phyloP scores from a whole-genome alignment of 2,329 filamentous ascomycete genomes.

The Aspergillus costaricaensis region DNA sequence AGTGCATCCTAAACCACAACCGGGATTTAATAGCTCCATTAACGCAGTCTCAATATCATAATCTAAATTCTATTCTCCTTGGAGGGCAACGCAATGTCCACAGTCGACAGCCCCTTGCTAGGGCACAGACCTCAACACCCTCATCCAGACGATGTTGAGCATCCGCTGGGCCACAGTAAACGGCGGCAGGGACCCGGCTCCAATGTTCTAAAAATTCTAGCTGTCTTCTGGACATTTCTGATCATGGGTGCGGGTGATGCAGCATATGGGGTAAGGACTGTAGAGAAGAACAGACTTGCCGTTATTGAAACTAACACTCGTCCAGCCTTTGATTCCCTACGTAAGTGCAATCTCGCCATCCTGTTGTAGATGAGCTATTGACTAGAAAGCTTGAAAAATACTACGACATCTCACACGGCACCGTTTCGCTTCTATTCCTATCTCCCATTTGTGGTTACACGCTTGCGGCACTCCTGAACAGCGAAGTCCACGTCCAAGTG shows the following conservation, averaged over 20 bases:
- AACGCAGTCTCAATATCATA: too few species aligned
- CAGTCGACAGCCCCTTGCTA: background rate
- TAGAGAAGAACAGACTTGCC: background rate
- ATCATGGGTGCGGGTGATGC: constrained; percentile 62
- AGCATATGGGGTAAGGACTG: constrained; percentile 56
- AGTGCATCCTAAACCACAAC: too few species aligned
- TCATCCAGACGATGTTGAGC: background rate
- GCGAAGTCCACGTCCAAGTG: constrained; percentile 42
- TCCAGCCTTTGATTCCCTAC: constrained; percentile 51
- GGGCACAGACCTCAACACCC: background rate
- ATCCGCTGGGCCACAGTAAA: background rate
- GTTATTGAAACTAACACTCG: constrained; percentile 1
- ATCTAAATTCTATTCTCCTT: too few species aligned
- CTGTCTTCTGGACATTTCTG: constrained; percentile 61
- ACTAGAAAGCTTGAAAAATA: constrained; percentile 46
- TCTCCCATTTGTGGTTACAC: constrained; percentile 52
- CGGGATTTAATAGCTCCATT: too few species aligned
- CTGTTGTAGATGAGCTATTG: background rate
- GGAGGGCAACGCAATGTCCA: background rate
- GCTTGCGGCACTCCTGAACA: constrained; percentile 49
- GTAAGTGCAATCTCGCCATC: constrained; percentile 39
- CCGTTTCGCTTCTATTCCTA: constrained; percentile 54
- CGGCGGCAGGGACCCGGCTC: constrained; percentile 52
- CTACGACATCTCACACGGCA: constrained; percentile 50
- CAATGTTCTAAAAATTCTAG: constrained; percentile 53